phyloP scores from a whole-genome alignment of 495 filamentous ascomycete genomes.

The Neurospora intermedia region DNA sequence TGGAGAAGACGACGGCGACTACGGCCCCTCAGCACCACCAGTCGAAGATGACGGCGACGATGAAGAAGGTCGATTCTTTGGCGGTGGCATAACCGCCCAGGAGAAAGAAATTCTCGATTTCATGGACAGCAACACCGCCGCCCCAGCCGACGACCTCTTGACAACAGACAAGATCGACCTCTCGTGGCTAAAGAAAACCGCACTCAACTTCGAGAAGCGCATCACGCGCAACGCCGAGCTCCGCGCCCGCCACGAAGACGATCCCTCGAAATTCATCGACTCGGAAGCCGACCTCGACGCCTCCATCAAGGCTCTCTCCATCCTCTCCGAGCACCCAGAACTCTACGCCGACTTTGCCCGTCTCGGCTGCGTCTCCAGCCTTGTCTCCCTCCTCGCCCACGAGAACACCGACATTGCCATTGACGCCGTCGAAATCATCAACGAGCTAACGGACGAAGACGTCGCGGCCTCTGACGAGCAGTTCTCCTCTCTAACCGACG shows the following conservation, averaged over 20 bases:
- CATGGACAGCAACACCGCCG: conserved; percentile 51
- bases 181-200: conserved; percentile 72
- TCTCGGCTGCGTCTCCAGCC: conserved; percentile 60
- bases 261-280: conserved; percentile 68
- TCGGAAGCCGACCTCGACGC: conserved; percentile 84
- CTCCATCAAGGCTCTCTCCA: conserved; percentile 78
- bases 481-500: conserved; percentile 72
- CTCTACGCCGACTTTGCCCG: conserved; percentile 77
- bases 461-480: conserved; percentile 73
- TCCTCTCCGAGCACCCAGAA: conserved; percentile 77
- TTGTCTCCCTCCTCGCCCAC: conserved; percentile 77
- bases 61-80: conserved; percentile 91
- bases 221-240: conserved; percentile 90
- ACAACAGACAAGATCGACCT: conserved; percentile 67
- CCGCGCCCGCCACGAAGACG: conserved; percentile 73
- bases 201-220: conserved; percentile 79
- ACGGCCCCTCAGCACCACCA: conserved; percentile 61
- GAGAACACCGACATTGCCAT: conserved; percentile 98
- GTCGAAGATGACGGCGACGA: conserved; percentile 61
- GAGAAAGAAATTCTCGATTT: conserved; percentile 85
- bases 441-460: conserved; percentile 90
- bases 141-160: conserved; percentile 24
- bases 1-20: conserved; percentile 41
- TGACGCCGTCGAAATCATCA: conserved; percentile 78
- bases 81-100: conserved; percentile 71